Conservation (phyloP, 352 stramenopile genomes). For the Globisporangium sylvaticum region DNA sequence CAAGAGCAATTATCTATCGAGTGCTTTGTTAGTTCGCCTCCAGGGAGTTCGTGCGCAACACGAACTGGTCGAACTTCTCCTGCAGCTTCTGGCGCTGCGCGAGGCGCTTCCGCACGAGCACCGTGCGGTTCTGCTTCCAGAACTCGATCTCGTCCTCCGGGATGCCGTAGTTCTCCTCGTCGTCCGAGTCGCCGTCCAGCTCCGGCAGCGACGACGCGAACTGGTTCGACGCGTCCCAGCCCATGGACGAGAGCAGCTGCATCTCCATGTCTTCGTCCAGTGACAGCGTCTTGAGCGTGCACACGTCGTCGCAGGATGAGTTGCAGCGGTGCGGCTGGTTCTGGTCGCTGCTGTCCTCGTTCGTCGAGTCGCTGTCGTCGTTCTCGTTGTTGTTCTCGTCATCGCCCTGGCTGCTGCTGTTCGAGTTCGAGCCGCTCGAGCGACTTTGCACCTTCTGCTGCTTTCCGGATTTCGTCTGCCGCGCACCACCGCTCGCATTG, state of each 20-base stretch:
- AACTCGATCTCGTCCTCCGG: slow-evolving; percentile 83
- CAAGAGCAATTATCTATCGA: neutral
- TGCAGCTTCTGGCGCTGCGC: slow-evolving; percentile 82
- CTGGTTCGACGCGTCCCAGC: slow-evolving; percentile 65
- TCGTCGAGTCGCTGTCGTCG: slow-evolving; percentile 34
- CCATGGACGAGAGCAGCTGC: slow-evolving; percentile 82
- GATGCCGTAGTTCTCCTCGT: slow-evolving; percentile 77
- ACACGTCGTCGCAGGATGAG: slow-evolving; percentile 47
- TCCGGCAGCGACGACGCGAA: slow-evolving; percentile 60
- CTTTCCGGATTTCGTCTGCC: slow-evolving; percentile 20
- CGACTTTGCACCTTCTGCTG: slow-evolving; percentile 18
- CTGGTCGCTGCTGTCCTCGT: slow-evolving; percentile 25
- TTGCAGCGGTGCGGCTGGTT: slow-evolving; percentile 45
- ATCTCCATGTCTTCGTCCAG: slow-evolving; percentile 72
- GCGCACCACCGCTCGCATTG: slow-evolving; percentile 14
- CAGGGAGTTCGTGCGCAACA: slow-evolving; percentile 60
- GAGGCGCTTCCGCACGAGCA: slow-evolving; percentile 67
- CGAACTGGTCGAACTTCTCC: slow-evolving; percentile 83
- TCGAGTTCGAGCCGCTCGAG: slow-evolving; percentile 31
- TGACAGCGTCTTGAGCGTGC: slow-evolving; percentile 38
- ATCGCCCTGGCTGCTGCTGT: slow-evolving; percentile 23
- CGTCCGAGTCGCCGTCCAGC: slow-evolving; percentile 68
- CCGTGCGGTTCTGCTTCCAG: slow-evolving; percentile 81
- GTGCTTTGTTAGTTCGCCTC: slow-evolving; percentile 14
- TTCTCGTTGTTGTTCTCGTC: slow-evolving; percentile 30